Evolutionary conservation across 2,329 filamentous ascomycete genomes (phyloP), one percentile per base, ranked within the genome.

Genomic region (Trichoderma koningiopsis): DNA sequence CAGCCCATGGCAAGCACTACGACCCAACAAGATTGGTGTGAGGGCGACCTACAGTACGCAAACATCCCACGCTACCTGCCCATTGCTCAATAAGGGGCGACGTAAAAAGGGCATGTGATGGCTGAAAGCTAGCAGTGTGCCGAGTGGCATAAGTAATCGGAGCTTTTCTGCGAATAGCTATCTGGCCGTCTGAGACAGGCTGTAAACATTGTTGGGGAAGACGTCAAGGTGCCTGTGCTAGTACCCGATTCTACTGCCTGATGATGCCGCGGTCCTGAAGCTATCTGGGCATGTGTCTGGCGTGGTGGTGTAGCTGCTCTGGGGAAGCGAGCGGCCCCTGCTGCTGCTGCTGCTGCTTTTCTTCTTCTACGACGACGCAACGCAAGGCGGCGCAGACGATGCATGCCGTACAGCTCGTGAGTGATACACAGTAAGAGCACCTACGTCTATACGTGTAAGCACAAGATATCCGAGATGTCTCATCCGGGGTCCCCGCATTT

Each of bases 401-500:
- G 55, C 19, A 57, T 57, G 55, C 19, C n/a, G n/a, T 49, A 24
- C n/a, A 22, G n/a, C 10, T 49, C 16, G 2, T 19, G 40, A 43
- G 2, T 13, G 40, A 19, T 16, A 33, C 24, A 43, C 27, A 29
- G 13, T 40, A 53, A 10, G n/a, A 49, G 24, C 2, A 27, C 27
- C 27, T 29, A 27, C 13, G 16, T 8, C 19, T 6, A 7, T n/a
- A 14, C 33, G 33, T 40, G 19, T n/a, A 64, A 16, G 37, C 24
- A 55, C 29, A n/a, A 24, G 37, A 40, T 53, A 67, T 49, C 19
- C 24, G 57, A 61, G 33, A 68, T 35, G 24, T 33, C 47, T 60
- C 53, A 24, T 63, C 66, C 37, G 52, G 66, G 66, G 59, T 68
- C 66, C 66, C 66, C 66, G 58, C 66, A 68, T 68, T 63, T 68